A percentile compares a stretch with the other conserved stretches of the same genome.
Evolutionary conservation across 2,329 filamentous ascomycete species (phyloP).

Genomic region (Pseudofabraea citricarpa): DNA sequence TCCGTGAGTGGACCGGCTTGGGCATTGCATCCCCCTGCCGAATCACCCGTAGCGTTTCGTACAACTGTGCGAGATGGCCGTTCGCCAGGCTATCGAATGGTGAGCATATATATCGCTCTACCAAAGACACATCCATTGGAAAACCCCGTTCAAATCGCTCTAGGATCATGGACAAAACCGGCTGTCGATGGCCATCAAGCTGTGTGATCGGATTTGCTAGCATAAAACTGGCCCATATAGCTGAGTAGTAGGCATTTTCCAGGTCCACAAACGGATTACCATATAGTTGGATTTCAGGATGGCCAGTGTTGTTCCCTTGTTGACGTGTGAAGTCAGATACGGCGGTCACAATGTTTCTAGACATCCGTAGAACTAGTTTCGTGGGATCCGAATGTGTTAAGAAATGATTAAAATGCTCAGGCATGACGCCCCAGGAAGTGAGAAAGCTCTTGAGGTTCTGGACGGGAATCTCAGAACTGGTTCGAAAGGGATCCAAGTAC

Average conservation of each 20-base stretch:
- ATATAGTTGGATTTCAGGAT: constrained; percentile 28
- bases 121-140: constrained; percentile 32
- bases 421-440: constrained; percentile 36
- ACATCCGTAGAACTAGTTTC: constrained; percentile 69
- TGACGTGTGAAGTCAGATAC: constrained; percentile 46
- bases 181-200: constrained; percentile 18
- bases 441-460: constrained; percentile 55
- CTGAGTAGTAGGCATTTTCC: constrained; percentile 33
- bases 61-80: constrained; percentile 31
- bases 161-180: constrained; percentile 30
- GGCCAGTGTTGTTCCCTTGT: constrained; percentile 25
- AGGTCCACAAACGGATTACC: constrained; percentile 28
- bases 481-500: constrained; percentile 80
- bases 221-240: constrained; percentile 32
- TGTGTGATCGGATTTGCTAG: constrained; percentile 20
- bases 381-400: constrained; percentile 59
- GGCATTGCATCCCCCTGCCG: constrained; percentile 50
- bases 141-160: constrained; percentile 30
- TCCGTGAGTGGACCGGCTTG: constrained; percentile 36
- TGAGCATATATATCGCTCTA: constrained; percentile 31
- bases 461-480: constrained; percentile 59
- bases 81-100: constrained; percentile 26
- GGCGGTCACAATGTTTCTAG: constrained; percentile 76
- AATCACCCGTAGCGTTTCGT: constrained; percentile 49
- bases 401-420: constrained; percentile 44